Conservation (phyloP, 768 basidiomycete species). For the Podaxis sp. region DNA sequence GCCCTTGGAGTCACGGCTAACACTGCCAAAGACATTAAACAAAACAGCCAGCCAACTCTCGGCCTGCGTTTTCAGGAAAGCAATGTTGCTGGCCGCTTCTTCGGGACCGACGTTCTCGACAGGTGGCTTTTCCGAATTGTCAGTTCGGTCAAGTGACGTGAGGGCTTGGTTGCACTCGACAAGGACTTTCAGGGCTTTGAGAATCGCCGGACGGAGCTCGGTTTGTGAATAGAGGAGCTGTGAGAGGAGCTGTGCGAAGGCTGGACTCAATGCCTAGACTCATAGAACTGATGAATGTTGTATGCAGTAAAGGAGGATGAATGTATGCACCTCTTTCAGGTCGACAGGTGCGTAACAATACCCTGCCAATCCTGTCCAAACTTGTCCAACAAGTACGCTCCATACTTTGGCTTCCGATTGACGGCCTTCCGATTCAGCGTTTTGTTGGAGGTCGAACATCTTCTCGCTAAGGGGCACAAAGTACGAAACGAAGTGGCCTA, state of each 20-base stretch:
- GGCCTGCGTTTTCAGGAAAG: conserved; percentile 71
- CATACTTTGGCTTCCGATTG: conserved; percentile 92
- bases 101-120: conserved; percentile 52
- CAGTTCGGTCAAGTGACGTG: conserved; percentile 31
- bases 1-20: conserved; percentile 70
- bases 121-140: conserved; percentile 18
- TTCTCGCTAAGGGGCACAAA: conserved; percentile 94
- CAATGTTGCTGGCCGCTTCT: conserved; percentile 66
- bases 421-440: conserved; percentile 69
- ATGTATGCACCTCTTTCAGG: conserved; percentile 55
- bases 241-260: conserved; percentile 87
- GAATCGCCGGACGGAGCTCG: conserved; percentile 76
- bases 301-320: neutral
- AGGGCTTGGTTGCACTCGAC: conserved; percentile 70
- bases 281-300: conserved; percentile 10
- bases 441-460: conserved; percentile 86
- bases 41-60: conserved; percentile 95
- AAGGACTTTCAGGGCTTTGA: conserved; percentile 77
- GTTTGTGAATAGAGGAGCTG: conserved; percentile 92
- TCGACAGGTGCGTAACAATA: conserved; percentile 87
- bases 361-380: conserved; percentile 89
- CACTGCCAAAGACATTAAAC: conserved; percentile 94
- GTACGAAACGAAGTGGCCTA: conserved; percentile 83
- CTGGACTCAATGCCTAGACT: conserved; percentile 66
- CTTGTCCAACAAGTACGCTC: conserved; percentile 89